Evolutionary conservation across 1,139 yeast genomes (phyloP), one percentile per base, ranked within the genome.

Genomic region (Geotrichum fermentans): DNA sequence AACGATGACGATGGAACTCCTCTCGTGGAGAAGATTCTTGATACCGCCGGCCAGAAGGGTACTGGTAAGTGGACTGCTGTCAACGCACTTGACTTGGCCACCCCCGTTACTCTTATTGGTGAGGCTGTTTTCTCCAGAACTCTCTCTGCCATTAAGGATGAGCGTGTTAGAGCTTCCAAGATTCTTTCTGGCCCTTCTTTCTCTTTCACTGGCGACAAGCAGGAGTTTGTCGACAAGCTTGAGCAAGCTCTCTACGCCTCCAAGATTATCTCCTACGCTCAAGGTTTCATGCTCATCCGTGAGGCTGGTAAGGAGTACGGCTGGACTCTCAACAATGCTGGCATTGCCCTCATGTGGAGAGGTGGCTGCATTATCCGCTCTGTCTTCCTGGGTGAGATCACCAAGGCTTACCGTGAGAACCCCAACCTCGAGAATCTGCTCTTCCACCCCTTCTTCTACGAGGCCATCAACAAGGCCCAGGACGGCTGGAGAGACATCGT

Each of bases 51-150:
- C 65, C 98, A 92, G 78, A 92, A 92, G 80, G 98, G 98, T 80
- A 92, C 98, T 61, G 98, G 98, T 77, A 92, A 92, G 78, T 92
- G 98, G 98, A 92, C 97, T 61, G 97, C 97, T 58, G 86, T 90
- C 71, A 89, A 89, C 71, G 97, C 98, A 57, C 79, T 92, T 65
- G 98, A 92, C 73, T 79, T 92, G 65, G 98, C 97, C 72, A 87
- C 87, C 83, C 98, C 98, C 61, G 96, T 92, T 65, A 89, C 98
- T 58, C 79, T 92, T 69, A 92, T 92, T 65, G 97, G 97, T 72
- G 98, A 92, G 78, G 97, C 98, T 54, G 98, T 92, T 61, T 90
- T 92, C 70, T 78, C 97, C 58, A 86, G 98, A 78, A 86, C 96
- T 77, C 76, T 92, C 66, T 90, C 97, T 60, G 88, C 97, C 55